These are phyloP conservation scores for Eucalyptus pumila DNA, from an alignment of 345 rosid genomes.

Conservation along the genomic window DNA sequence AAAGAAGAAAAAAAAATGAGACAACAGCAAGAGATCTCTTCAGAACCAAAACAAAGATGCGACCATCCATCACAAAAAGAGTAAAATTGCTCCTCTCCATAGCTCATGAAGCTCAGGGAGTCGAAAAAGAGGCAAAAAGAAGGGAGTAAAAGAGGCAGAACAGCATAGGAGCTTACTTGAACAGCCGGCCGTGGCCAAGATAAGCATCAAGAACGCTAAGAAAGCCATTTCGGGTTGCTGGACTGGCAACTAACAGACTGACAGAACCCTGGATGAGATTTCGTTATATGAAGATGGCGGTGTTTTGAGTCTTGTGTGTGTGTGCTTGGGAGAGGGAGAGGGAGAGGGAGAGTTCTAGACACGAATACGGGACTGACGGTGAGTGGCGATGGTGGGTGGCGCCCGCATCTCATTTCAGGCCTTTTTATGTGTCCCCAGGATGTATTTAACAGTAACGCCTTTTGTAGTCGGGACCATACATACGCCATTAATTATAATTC, in stretches of 20 bases:
- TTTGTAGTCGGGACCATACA: background rate
- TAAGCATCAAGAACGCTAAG: constrained; percentile 28
- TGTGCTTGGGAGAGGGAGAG: background rate
- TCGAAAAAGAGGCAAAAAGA: background rate
- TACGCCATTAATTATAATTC: background rate
- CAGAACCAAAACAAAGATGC: background rate
- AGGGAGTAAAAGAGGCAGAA: background rate
- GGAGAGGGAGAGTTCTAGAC: constrained; percentile 1
- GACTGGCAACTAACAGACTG: background rate
- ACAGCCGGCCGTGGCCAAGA: constrained; percentile 38
- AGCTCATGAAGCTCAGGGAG: background rate
- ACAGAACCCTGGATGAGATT: background rate
- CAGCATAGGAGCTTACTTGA: constrained; percentile 43
- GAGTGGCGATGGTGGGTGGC: background rate
- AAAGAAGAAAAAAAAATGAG: background rate
- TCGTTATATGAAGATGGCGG: background rate
- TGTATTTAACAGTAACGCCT: background rate
- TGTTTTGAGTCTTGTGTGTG: background rate
- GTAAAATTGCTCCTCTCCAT: background rate
- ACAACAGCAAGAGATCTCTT: background rate
- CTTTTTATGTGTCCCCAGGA: background rate
- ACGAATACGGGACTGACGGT: constrained; percentile 3
- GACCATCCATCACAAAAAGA: background rate
- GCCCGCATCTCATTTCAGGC: background rate
- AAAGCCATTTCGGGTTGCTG: constrained; percentile 25